Conservation (phyloP, 2,329 filamentous ascomycete genomes). For the Intubia oerlemansii region DNA sequence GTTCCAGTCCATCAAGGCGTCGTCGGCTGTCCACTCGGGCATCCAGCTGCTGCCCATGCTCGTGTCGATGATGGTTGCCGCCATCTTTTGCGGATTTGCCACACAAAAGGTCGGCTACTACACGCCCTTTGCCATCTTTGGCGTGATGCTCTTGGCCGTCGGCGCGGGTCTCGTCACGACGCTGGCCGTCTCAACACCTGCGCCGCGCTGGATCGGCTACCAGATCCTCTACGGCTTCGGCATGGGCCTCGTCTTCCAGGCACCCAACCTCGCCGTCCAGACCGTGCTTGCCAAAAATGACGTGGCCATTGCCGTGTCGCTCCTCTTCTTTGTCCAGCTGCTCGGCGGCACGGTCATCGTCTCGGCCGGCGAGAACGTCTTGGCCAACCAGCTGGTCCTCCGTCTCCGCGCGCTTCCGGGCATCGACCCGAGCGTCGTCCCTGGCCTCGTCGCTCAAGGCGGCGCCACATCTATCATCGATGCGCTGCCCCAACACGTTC, state of each 20-base stretch:
- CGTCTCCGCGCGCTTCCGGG: background rate
- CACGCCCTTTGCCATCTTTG: constrained; percentile 13
- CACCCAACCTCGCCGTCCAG: constrained; percentile 11
- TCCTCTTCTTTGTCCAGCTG: constrained; percentile 27
- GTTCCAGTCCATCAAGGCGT: constrained; percentile 15
- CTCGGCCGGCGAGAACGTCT: constrained; percentile 28
- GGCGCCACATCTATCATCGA: constrained; percentile 2
- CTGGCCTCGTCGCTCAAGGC: background rate
- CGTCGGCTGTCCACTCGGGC: constrained; percentile 13
- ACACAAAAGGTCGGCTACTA: constrained; percentile 14
- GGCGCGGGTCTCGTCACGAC: constrained; percentile 15
- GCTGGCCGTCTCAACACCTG: constrained; percentile 9
- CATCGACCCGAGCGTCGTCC: too few species aligned
- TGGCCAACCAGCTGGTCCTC: constrained; percentile 19
- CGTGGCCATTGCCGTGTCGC: constrained; percentile 10
- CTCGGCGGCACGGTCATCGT: constrained; percentile 28
- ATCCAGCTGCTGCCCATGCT: constrained; percentile 11
- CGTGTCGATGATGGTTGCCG: constrained; percentile 8
- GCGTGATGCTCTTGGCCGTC: constrained; percentile 12
- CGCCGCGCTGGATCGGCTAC: constrained; percentile 14
- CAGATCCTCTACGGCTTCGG: constrained; percentile 11
- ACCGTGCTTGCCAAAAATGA: constrained; percentile 9
- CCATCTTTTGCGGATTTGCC: constrained; percentile 9
- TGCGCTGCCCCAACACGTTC: constrained; percentile 1
- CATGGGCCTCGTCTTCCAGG: constrained; percentile 10